These are phyloP conservation scores for Scutellaria minor DNA, from an alignment of 257 asterid genomes.

Conservation along the genomic window DNA sequence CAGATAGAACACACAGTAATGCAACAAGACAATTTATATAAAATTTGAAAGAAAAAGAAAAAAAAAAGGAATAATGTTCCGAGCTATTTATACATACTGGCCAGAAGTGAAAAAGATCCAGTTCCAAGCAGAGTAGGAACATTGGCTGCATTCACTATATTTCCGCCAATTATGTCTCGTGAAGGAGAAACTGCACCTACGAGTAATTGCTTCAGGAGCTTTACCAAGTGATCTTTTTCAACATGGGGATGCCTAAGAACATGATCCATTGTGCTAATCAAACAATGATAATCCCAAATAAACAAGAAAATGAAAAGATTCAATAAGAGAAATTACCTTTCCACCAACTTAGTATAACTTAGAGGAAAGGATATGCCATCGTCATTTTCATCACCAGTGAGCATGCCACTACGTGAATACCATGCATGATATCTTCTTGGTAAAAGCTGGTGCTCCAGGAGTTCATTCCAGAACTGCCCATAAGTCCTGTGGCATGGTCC, in stretches of 20 bases:
- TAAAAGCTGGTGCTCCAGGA: conserved; percentile 92
- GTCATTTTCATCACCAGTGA: conserved; percentile 83
- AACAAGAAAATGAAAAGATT: conserved; percentile 23
- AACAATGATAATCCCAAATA: conserved; percentile 30
- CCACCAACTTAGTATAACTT: conserved; percentile 75
- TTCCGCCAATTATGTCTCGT: conserved; percentile 52
- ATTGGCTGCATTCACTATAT: conserved; percentile 70
- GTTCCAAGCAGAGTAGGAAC: conserved; percentile 94
- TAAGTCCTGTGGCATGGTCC: conserved; percentile 95
- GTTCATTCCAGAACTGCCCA: conserved; percentile 97
- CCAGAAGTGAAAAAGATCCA: conserved; percentile 82
- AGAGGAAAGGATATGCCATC: conserved; percentile 90
- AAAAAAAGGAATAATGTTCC: conserved; percentile 14
- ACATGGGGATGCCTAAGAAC: conserved; percentile 78
- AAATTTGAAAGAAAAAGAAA: not conserved
- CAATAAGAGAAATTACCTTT: conserved; percentile 59
- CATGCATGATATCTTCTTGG: conserved; percentile 98
- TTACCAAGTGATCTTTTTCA: conserved; percentile 89
- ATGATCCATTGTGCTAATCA: conserved; percentile 31
- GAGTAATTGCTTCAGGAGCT: conserved; percentile 84
- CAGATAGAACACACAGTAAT: conserved; percentile 19
- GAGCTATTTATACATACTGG: conserved; percentile 56
- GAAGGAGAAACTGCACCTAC: conserved; percentile 63
- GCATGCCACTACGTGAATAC: conserved; percentile 84
- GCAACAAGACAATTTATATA: not conserved